Percentiles rank a stretch among this genome's conserved stretches.
Evolutionary conservation across 2,329 filamentous ascomycete genomes (phyloP).

Genomic region (Talaromyces sp.): DNA sequence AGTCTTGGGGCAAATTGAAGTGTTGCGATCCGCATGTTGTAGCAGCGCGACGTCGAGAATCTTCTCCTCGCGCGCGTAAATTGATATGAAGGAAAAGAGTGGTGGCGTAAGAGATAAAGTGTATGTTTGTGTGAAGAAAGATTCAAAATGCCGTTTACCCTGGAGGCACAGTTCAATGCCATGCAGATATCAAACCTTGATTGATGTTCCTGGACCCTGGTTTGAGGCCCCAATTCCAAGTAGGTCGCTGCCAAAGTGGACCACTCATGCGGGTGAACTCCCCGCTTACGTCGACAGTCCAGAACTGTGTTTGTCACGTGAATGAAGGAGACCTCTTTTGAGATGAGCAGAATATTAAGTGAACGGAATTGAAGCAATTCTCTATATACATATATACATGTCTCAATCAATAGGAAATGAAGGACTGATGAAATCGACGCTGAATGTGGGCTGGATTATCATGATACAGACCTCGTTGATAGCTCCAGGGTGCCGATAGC

Average conservation of each 20-base stretch:
- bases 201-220: neutral
- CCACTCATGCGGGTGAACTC: neutral
- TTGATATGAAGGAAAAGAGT: neutral
- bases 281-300: neutral
- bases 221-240: neutral
- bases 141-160: neutral
- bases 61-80: neutral
- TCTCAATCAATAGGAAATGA: neutral
- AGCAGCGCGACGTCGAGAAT: constrained; percentile 14
- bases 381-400: too few relatives aligned
- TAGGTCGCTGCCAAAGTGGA: neutral
- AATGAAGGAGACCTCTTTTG: neutral
- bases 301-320: neutral
- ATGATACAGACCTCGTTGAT: too few relatives aligned
- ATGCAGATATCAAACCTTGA: neutral
- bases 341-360: neutral
- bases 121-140: neutral
- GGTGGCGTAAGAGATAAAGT: neutral
- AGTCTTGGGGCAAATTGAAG: constrained; percentile 49
- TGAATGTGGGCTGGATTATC: too few relatives aligned
- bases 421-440: neutral
- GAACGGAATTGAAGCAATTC: neutral
- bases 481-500: too few relatives aligned
- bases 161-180: neutral
- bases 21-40: constrained; percentile 50